A percentile compares a stretch with the other conserved stretches of the same genome.
Evolutionary conservation across 768 basidiomycete genomes (phyloP).

Genomic region (Sarcomyxa edulis): DNA sequence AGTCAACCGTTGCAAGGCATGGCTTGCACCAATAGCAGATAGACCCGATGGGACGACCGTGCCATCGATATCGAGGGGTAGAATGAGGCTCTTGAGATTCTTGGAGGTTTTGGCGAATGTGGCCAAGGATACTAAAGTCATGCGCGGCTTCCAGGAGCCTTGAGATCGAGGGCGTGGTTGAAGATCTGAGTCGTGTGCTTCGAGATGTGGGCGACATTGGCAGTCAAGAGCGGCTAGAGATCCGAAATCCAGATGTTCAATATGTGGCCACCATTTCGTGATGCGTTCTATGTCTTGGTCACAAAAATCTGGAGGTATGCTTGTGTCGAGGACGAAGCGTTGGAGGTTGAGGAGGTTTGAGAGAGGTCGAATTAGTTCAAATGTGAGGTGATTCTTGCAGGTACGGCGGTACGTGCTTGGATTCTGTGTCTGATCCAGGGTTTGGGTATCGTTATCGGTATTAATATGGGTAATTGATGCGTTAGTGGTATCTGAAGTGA

Average conservation of each 20-base stretch:
- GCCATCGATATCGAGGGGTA: conserved; percentile 21
- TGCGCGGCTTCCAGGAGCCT: conserved; percentile 10
- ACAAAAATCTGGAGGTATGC: conserved; percentile 29
- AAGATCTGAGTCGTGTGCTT: no score
- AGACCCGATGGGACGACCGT: background rate
- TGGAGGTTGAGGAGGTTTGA: conserved; percentile 26
- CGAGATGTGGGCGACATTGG: no score
- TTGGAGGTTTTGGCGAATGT: conserved; percentile 19
- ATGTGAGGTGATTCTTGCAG: no score
- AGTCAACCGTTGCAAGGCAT: conserved; percentile 26
- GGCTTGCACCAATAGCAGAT: conserved; percentile 8
- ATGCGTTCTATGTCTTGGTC: conserved; percentile 34
- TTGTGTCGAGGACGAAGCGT: conserved; percentile 32
- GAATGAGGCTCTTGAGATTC: conserved; percentile 22
- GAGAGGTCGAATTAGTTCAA: conserved; percentile 30
- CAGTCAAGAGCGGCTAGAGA: conserved; percentile 19
- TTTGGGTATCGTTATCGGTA: no score
- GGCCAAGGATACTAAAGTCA: conserved; percentile 23
- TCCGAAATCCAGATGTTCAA: conserved; percentile 38
- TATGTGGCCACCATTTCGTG: conserved; percentile 38
- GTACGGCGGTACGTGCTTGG: no score
- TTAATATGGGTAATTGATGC: conserved; percentile 18
- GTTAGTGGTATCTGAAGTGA: conserved; percentile 8
- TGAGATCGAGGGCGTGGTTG: no score
- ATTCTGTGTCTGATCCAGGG: no score